Evolutionary conservation across 768 basidiomycete species (phyloP), one percentile per base, ranked within the genome.

Genomic region (Pleurotus sapidus): DNA sequence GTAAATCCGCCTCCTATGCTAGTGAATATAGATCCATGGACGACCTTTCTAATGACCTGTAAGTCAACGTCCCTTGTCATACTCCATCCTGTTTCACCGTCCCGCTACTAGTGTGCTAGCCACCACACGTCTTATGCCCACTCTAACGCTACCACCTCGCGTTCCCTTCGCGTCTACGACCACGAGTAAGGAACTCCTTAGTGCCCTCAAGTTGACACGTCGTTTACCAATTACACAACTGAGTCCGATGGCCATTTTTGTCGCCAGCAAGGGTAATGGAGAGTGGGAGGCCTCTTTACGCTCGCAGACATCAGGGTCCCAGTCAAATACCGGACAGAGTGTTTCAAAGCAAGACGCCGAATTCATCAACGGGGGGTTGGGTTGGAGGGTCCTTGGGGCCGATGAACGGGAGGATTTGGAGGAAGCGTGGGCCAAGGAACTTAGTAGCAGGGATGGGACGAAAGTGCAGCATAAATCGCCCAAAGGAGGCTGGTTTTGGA

Each of bases 281-380:
- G 83, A 88, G 18, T 93, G 91, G 91, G 88, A 91, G 66, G 77
- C 77, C 5, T 79, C 86, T 15, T 72, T 91, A 0, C 89, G 83
- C 67, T 72, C 81, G 2, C 82, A 81, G 34, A 20, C 37, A n/a
- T 4, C 23, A 30, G 49, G 15, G 37, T 42, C 39, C n/a, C 51
- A n/a, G 15, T 17, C 30, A 15, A n/a, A 20, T 37, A 40, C 15
- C 4, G 38, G 8, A 23, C 17, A 7, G 5, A 23, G 18, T 8
- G 3, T 15, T 15, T 4, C 14, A 5, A 54, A 42, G 18, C 39
- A 9, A 23, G 38, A 42, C 12, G 51, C 37, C 3, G 51, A 54
- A 8, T 54, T 54, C 8, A 24, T 85, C n/a, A 69, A 77, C 14
- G 91, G 89, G 4, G 51, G 51, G n/a, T 38, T 54, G 17, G 51